Base-by-base conservation (phyloP, 2,329 filamentous ascomycete species). In the Tolypocladium ophioglossoides region DNA sequence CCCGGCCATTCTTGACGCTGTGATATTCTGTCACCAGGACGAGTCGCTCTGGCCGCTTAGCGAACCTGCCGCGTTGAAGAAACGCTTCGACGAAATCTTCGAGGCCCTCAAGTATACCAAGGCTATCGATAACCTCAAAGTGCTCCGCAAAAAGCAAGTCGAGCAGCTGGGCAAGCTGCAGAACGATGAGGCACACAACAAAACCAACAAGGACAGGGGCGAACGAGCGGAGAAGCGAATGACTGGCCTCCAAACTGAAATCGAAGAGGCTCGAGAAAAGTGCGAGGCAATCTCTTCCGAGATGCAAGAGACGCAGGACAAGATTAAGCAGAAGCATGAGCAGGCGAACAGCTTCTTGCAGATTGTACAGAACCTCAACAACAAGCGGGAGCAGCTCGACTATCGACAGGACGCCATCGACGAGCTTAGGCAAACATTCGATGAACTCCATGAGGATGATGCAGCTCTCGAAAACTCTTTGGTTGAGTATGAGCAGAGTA, bases 1-100 rank as follows among this genome's bases (percentile, higher is more conserved):
- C 1, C 85, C 86, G 54, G 91, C 94, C 14, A 85, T 99, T 54
- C 79, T 99, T 30, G 91, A 97, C 61, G 87, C 87, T 55, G 94
- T 99, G 67, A 96, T 99, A 61, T 99, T 99, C 72, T 99, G 94
- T 68, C 94, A 99, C 66, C 94, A 99, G 67, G 94, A 99, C 67
- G 94, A 99, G 61, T 96, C 92, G 30, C 72, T 97, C 32, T 99
- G 94, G 94, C 94, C 94, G 0, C 85, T 99, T 78, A 95, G 90
- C 66, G 89, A 95, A 64, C 90, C 94, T 0, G 76, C 82, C 0
- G 83, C 82, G 0, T 75, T 99, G 51, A 99, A 99, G 72, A 95
- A 95, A 69, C 87, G 85, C 52, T 99, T 99, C 57, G 94, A 99
- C 66, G 90, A 96, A 67, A 99, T 99, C 12, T 99, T 99, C 61